A percentile compares a stretch with the other conserved stretches of the same genome.
Conservation (phyloP, 306 rosid species). For the Begonia peltatifolia region DNA sequence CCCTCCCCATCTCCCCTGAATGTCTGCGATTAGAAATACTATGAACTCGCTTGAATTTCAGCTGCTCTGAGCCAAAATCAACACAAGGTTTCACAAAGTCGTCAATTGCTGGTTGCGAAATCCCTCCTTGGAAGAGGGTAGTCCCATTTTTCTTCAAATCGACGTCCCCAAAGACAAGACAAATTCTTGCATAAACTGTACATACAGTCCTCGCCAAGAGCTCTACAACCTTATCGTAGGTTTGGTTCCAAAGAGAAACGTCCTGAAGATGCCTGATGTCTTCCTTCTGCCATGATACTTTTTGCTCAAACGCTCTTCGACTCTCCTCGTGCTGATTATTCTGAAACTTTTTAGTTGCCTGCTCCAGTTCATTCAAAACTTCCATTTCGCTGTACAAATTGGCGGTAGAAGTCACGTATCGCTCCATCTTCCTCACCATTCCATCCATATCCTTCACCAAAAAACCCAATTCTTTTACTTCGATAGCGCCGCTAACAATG, state of each 20-base stretch:
- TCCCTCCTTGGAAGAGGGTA: conserved; percentile 18
- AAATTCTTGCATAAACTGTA: conserved; percentile 64
- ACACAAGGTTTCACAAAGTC: conserved; percentile 11
- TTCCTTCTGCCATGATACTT: conserved; percentile 70
- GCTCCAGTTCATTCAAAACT: conserved; percentile 84
- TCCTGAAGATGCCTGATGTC: conserved; percentile 82
- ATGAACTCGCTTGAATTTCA: conserved; percentile 26
- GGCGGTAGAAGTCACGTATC: conserved; percentile 68
- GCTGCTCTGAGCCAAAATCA: conserved; percentile 17
- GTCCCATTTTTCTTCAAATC: conserved; percentile 16
- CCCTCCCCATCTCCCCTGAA: conserved; percentile 22
- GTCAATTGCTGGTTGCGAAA: conserved; percentile 23
- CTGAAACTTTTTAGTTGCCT: conserved; percentile 66
- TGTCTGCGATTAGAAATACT: conserved; percentile 23
- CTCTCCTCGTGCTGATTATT: conserved; percentile 74
- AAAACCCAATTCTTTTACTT: conserved; percentile 77
- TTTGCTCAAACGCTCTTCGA: conserved; percentile 63
- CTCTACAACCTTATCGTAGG: conserved; percentile 83
- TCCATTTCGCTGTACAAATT: conserved; percentile 70
- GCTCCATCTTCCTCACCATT: conserved; percentile 88
- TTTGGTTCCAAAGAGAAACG: conserved; percentile 79
- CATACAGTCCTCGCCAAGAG: conserved; percentile 87
- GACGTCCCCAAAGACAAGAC: conserved; percentile 44
- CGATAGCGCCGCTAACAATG: conserved; percentile 56
- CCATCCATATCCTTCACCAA: conserved; percentile 94